These are phyloP conservation scores for Sporothrix brunneoviolacea DNA, from an alignment of 2,329 filamentous ascomycete genomes.

Conservation along the genomic window DNA sequence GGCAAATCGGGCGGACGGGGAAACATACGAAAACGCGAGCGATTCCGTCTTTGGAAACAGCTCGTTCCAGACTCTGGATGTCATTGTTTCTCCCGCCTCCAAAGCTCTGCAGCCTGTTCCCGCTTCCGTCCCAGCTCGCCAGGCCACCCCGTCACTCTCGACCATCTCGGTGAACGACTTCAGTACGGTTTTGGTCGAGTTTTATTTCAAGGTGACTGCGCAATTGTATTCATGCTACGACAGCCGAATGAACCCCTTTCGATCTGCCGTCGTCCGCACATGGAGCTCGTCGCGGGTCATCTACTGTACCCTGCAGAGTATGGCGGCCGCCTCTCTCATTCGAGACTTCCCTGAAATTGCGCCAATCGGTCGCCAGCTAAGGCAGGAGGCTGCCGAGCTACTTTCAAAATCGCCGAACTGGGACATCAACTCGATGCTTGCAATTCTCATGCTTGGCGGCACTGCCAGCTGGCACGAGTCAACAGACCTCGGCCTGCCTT, in stretches of 20 bases:
- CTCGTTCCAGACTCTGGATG: not conserved
- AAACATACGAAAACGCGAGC: not conserved
- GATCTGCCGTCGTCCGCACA: conserved; percentile 38
- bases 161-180: conserved; percentile 38
- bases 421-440: conserved; percentile 43
- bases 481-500: conserved; percentile 43
- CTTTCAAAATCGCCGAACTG: conserved; percentile 39
- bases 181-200: conserved; percentile 47
- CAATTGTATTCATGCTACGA: conserved; percentile 50
- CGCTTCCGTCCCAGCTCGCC: not conserved
- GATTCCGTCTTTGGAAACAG: not conserved
- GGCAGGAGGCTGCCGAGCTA: conserved; percentile 44
- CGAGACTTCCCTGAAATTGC: conserved; percentile 48
- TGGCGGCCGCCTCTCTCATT: conserved; percentile 49
- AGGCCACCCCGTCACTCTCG: conserved; percentile 14
- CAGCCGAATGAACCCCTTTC: conserved; percentile 49
- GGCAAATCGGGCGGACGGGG: not conserved
- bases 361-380: conserved; percentile 42
- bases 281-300: conserved; percentile 40
- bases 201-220: conserved; percentile 53
- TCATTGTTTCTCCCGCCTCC: not conserved
- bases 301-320: conserved; percentile 50
- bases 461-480: conserved; percentile 49
- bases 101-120: not conserved
- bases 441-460: conserved; percentile 46